phyloP scores from a whole-genome alignment of 352 stramenopile species.

The Phytophthora sansomeana region DNA sequence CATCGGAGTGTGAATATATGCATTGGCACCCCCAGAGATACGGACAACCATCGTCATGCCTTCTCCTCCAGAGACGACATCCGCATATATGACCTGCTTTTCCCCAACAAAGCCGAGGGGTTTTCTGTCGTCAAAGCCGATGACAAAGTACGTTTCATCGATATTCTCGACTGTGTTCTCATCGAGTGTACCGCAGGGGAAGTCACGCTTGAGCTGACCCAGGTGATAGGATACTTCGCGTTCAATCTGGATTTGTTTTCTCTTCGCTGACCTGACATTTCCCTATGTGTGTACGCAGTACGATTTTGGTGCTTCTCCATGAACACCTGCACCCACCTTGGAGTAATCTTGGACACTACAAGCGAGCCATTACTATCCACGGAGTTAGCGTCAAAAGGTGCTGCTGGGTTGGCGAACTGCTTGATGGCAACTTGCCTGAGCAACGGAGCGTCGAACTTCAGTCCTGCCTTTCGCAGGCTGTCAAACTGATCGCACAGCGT shows the following conservation, averaged over 20 bases:
- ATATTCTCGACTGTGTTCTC: constrained; percentile 20
- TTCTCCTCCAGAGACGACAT: neutral
- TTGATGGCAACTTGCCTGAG: neutral
- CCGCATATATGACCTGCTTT: constrained; percentile 1
- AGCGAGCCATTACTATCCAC: neutral
- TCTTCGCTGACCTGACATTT: constrained; percentile 14
- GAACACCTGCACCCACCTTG: constrained; percentile 21
- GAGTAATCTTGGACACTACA: constrained; percentile 10
- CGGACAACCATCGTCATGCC: constrained; percentile 10
- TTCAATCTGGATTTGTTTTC: constrained; percentile 25
- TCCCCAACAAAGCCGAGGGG: neutral
- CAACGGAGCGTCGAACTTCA: constrained; percentile 18
- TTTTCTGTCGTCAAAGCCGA: constrained; percentile 1
- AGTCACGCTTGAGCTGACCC: constrained; percentile 16
- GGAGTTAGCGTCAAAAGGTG: neutral
- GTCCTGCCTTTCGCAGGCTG: constrained; percentile 12
- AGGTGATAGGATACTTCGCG: constrained; percentile 26
- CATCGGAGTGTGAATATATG: constrained; percentile 11
- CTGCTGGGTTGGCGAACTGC: neutral
- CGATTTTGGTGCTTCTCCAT: constrained; percentile 24
- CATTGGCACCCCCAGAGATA: constrained; percentile 1
- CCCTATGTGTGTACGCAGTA: constrained; percentile 13
- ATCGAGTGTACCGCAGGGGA: constrained; percentile 21
- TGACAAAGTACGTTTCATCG: constrained; percentile 3
- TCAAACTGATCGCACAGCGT: constrained; percentile 10